These are phyloP conservation scores for Cyberlindnera sargentensis DNA, from an alignment of 805 yeast genomes.

Conservation along the genomic window DNA sequence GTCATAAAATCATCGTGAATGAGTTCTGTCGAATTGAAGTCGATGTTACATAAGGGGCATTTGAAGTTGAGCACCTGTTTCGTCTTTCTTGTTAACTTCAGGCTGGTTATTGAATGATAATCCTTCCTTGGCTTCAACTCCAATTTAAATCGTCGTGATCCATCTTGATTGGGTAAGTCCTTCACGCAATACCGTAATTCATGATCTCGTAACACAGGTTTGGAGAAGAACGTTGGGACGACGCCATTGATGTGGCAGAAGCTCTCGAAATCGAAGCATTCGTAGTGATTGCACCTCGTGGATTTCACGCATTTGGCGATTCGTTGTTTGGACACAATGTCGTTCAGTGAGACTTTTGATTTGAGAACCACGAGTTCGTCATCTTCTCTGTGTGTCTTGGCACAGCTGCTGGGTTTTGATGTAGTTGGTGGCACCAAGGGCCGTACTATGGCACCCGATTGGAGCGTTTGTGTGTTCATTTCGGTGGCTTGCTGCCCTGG, in stretches of 20 bases:
- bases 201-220: background rate
- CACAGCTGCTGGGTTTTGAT: background rate
- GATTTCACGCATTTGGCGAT: conserved; percentile 11
- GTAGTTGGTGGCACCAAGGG: background rate
- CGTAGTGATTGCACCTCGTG: conserved; percentile 9
- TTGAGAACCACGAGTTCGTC: conserved; percentile 12
- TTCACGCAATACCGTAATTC: background rate
- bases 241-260: conserved; percentile 9
- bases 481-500: background rate
- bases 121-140: conserved; percentile 1
- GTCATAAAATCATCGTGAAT: conserved; percentile 18
- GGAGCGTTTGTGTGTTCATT: background rate
- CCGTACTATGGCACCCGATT: conserved; percentile 2
- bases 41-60: conserved; percentile 17
- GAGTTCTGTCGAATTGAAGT: conserved; percentile 9
- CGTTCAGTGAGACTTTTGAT: conserved; percentile 9
- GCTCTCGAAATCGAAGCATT: conserved; percentile 12
- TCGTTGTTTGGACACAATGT: conserved; percentile 12
- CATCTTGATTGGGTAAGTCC: background rate
- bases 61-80: background rate
- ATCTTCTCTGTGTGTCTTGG: conserved; percentile 2
- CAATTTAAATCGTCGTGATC: conserved; percentile 3
- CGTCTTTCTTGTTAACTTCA: conserved; percentile 10
- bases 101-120: background rate
- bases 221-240: background rate